Conservation (phyloP, 163 green algal species). For the Prototheca wickerhamii region DNA sequence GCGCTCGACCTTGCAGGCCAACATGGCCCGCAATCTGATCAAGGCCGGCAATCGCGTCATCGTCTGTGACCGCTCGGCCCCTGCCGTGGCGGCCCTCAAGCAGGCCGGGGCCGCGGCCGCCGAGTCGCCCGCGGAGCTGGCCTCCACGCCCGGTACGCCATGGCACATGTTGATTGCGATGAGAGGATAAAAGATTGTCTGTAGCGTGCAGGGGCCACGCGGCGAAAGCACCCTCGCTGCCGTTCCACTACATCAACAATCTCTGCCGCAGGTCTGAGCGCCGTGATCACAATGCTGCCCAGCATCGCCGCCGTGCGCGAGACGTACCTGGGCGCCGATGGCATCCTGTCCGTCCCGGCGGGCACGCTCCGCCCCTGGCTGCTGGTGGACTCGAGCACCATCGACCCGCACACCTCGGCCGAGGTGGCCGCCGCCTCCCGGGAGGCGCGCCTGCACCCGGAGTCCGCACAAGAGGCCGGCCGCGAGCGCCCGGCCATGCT, state of each 20-base stretch:
- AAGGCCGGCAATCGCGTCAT: conserved; percentile 25
- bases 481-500: conserved; percentile 32
- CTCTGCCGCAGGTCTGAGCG: neutral
- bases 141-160: conserved; percentile 11
- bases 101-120: conserved; percentile 10
- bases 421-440: conserved; percentile 22
- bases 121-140: conserved; percentile 12
- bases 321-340: conserved; percentile 36
- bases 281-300: conserved; percentile 1
- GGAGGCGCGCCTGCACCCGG: conserved; percentile 25
- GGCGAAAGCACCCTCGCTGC: too few relatives aligned
- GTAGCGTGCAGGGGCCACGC: too few relatives aligned
- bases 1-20: neutral
- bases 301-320: neutral
- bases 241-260: too few relatives aligned
- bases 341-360: conserved; percentile 33
- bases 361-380: conserved; percentile 30
- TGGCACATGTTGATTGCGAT: neutral
- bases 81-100: conserved; percentile 9
- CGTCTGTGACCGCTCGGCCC: conserved; percentile 27
- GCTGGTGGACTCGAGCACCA: conserved; percentile 43
- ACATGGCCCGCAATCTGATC: conserved; percentile 40
- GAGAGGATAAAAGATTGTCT: neutral
- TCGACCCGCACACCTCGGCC: conserved; percentile 31
- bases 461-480: conserved; percentile 4